Conservation (phyloP, 257 asterid species). For the Gardenia jasminoides region DNA sequence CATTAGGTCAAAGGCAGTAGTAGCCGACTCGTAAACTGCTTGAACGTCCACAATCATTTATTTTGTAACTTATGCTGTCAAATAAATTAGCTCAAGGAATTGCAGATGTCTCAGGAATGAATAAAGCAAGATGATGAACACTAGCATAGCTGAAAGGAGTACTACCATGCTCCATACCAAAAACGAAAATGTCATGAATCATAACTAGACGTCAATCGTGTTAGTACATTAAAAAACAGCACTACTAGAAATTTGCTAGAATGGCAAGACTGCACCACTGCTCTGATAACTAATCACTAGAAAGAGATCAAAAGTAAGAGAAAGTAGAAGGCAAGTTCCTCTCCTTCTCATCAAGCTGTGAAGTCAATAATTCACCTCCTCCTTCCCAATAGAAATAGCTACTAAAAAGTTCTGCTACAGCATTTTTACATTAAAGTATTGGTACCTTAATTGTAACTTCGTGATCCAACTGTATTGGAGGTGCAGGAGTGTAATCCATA, state of each 20-base stretch:
- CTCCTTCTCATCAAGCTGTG: no score
- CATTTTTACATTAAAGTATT: not conserved
- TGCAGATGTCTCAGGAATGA: not conserved
- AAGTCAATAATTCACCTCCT: not conserved
- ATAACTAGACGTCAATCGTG: slow-evolving; percentile 56
- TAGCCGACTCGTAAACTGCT: no score
- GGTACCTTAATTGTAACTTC: slow-evolving; percentile 80
- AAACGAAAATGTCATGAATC: not conserved
- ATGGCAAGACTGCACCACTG: not conserved
- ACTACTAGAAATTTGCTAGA: not conserved
- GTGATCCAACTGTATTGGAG: slow-evolving; percentile 49
- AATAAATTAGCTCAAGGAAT: no score
- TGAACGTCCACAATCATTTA: not conserved
- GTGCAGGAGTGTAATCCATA: slow-evolving; percentile 76
- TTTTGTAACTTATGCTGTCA: not conserved
- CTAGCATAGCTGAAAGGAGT: not conserved
- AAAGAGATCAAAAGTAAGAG: not conserved
- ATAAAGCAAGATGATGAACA: not conserved
- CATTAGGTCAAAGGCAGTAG: no score
- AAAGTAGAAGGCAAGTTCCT: not conserved
- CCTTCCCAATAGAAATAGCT: not conserved
- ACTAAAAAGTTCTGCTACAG: not conserved
- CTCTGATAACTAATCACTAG: not conserved
- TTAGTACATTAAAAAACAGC: slow-evolving; percentile 51
- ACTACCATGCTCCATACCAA: not conserved